Base-by-base conservation (phyloP, 257 asterid species). In the Solanum etuberosum region DNA sequence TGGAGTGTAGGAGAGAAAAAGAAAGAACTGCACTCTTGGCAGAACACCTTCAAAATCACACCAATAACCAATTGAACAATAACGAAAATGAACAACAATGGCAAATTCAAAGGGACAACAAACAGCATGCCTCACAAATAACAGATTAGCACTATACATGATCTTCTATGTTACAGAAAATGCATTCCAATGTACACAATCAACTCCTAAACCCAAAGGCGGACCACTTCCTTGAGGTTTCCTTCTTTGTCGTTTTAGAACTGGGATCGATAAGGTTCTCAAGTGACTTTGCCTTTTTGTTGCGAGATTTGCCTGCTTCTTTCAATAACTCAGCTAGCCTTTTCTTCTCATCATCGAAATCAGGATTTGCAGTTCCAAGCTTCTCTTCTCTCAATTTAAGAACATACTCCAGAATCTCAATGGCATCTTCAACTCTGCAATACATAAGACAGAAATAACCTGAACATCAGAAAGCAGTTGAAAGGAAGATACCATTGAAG, bases 361-460 rank as follows among this genome's bases (percentile, higher is more conserved):
- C 99, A 2, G 99, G 97, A 94, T 96, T 95, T 85, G 99, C 98
- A 12, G 99, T 97, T 86, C 99, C 99, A 9, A 97, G 99, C 87
- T 97, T 96, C 93, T 97, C 99, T 85, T 97, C 99, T 87, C 99
- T 92, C 92, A 97, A 91, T 91, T 97, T 97, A 27, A 97, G 95
- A 65, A 97, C 97, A 89, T 93, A 93, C 91, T 97, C 99, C 57
- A 97, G 91, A 83, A 97, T 97, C 91, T 97, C 99, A 86, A 97
- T 97, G 25, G 99, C 98, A 89, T 97, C 98, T 87, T 95, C 99
- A 51, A 96, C 95, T 88, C 99, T 97, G 95, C 29, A 48, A 9
- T 81, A 81, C 31, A 81, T 81, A 9, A 29, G 18, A 3, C 12
- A 81, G 40, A 81, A 27, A 46, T 10, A 43, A 80, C 15, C 40